Conservation (phyloP, 2,329 filamentous ascomycete species). For the Cladophialophora carrionii region DNA sequence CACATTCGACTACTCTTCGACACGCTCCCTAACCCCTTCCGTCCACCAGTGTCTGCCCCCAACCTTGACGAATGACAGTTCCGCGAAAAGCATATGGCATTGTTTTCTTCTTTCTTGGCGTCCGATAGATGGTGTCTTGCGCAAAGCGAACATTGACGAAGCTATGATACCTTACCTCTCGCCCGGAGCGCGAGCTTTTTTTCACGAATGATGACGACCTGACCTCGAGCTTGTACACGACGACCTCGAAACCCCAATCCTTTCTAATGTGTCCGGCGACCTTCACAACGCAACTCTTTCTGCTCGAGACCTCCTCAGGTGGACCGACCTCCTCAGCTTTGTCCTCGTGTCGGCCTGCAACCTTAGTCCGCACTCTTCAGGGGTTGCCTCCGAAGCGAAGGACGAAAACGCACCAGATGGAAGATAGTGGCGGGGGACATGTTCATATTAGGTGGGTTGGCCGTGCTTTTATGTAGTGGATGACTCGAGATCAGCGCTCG, state of each 20-base stretch:
- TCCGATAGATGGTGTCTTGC: constrained; percentile 38
- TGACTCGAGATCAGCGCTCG: constrained; percentile 6
- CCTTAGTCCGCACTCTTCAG: constrained; percentile 1
- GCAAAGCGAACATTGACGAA: constrained; percentile 38
- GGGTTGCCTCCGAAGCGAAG: constrained; percentile 12
- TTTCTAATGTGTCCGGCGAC: constrained; percentile 15
- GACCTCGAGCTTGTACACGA: constrained; percentile 35
- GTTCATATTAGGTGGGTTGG: constrained; percentile 3
- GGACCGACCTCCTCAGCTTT: not conserved
- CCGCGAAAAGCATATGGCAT: constrained; percentile 35
- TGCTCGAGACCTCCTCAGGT: not conserved
- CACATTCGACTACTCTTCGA: constrained; percentile 26
- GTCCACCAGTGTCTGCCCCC: constrained; percentile 17
- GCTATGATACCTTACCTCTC: constrained; percentile 38
- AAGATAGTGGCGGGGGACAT: constrained; percentile 17
- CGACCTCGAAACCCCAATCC: constrained; percentile 27
- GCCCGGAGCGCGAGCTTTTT: constrained; percentile 33
- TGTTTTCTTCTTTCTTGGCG: constrained; percentile 38
- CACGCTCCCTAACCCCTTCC: constrained; percentile 30
- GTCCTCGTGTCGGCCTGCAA: not conserved
- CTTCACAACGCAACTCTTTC: constrained; percentile 2
- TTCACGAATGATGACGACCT: constrained; percentile 37
- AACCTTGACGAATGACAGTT: constrained; percentile 27
- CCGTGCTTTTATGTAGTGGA: constrained; percentile 17
- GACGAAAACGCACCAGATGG: constrained; percentile 11